Evolutionary conservation across 495 filamentous ascomycete species (phyloP).

Genomic region (Neurospora sp.): DNA sequence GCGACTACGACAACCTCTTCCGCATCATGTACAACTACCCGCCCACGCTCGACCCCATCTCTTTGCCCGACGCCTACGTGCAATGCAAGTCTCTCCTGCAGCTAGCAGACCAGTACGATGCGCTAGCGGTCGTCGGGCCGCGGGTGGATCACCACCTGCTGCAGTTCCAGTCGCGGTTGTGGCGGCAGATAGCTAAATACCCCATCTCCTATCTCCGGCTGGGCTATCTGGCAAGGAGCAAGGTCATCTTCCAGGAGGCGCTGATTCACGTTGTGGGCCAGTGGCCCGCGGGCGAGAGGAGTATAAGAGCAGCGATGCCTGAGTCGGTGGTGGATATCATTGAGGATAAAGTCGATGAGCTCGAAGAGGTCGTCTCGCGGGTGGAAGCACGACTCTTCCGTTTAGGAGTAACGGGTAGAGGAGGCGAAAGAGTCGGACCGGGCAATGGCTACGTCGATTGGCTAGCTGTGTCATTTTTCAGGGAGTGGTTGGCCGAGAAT

Average conservation of each 20-base stretch:
- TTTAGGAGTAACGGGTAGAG: constrained; percentile 63
- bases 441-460: constrained; percentile 73
- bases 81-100: constrained; percentile 81
- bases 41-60: constrained; percentile 66
- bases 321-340: constrained; percentile 73
- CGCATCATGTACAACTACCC: constrained; percentile 89
- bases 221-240: constrained; percentile 72
- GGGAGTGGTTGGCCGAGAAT: constrained; percentile 85
- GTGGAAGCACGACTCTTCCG: constrained; percentile 73
- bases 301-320: constrained; percentile 61
- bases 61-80: constrained; percentile 82
- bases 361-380: constrained; percentile 56
- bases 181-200: constrained; percentile 92
- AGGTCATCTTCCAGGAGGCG: constrained; percentile 82
- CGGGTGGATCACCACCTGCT: constrained; percentile 89
- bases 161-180: constrained; percentile 77
- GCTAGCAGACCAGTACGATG: constrained; percentile 86
- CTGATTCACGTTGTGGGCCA: constrained; percentile 86
- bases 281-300: constrained; percentile 72
- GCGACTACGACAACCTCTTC: constrained; percentile 89
- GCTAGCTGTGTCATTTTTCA: constrained; percentile 74
- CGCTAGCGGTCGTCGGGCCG: constrained; percentile 73
- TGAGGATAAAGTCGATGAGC: constrained; percentile 80
- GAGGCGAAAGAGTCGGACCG: constrained; percentile 72
- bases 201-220: constrained; percentile 84